Evolutionary conservation across 768 basidiomycete species (phyloP).

Genomic region (Termitomyces sp.): DNA sequence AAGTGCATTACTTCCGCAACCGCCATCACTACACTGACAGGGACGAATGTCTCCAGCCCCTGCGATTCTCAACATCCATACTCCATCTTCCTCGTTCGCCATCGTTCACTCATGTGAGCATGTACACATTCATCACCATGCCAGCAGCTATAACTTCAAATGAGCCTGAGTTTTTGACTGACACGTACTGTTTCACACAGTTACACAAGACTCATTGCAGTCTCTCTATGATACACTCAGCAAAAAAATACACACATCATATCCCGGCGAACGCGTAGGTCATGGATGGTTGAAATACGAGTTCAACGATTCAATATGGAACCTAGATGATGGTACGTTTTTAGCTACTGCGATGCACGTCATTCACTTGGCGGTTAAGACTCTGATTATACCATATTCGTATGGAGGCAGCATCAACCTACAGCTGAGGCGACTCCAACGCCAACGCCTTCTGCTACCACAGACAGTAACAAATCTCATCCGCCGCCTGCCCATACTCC

Average conservation of each 20-base stretch:
- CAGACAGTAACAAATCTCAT: constrained; percentile 21
- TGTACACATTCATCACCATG: not conserved
- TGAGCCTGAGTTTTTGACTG: not conserved
- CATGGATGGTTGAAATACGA: constrained; percentile 87
- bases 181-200: constrained; percentile 29
- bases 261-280: constrained; percentile 56
- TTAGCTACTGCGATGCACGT: not conserved
- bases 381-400: constrained; percentile 85
- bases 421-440: constrained; percentile 15
- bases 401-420: constrained; percentile 59
- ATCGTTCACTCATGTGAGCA: constrained; percentile 69
- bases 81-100: constrained; percentile 69
- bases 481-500: constrained; percentile 29
- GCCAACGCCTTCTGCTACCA: constrained; percentile 18
- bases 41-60: constrained; percentile 27
- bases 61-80: constrained; percentile 67
- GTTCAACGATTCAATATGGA: constrained; percentile 75
- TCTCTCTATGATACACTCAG: constrained; percentile 69
- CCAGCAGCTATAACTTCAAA: not conserved
- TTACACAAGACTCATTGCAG: constrained; percentile 61
- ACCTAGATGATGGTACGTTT: constrained; percentile 80
- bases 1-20: not conserved
- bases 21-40: not conserved
- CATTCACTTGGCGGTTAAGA: constrained; percentile 32
- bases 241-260: constrained; percentile 55